A percentile compares a stretch with the other conserved stretches of the same genome.
Evolutionary conservation across 306 rosid species (phyloP).

Genomic region (Vigna hirtella): DNA sequence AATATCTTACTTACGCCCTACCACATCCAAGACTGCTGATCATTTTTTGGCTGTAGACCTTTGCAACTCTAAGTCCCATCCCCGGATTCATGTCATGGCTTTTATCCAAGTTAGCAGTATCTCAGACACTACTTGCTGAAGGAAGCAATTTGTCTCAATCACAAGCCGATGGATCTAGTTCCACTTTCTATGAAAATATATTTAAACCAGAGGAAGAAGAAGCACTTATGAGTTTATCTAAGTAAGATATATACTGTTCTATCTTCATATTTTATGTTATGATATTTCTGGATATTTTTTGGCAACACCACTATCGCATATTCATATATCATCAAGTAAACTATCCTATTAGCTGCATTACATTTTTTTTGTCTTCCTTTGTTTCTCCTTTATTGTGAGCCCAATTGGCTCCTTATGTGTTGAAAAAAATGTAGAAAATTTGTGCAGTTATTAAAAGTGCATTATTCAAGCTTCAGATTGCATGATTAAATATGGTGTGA

Average conservation of each 20-base stretch:
- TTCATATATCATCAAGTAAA: conserved; percentile 29
- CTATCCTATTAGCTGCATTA: conserved; percentile 17
- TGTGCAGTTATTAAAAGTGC: neutral
- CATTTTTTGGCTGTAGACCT: conserved; percentile 59
- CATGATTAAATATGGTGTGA: neutral
- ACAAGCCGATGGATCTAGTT: conserved; percentile 56
- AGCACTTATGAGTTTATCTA: conserved; percentile 65
- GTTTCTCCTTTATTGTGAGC: neutral
- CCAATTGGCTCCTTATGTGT: conserved; percentile 8
- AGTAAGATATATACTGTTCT: conserved; percentile 52
- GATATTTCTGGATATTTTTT: conserved; percentile 30
- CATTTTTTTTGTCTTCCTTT: neutral
- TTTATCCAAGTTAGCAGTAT: conserved; percentile 83
- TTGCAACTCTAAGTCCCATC: conserved; percentile 96
- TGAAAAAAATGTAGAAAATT: conserved; percentile 18
- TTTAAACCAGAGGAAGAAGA: conserved; percentile 82
- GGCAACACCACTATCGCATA: conserved; percentile 7
- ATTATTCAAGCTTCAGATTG: neutral
- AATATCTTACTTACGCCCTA: conserved; percentile 2
- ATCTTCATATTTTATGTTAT: conserved; percentile 32
- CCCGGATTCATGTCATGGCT: conserved; percentile 97
- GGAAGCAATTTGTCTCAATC: conserved; percentile 52
- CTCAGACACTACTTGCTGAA: conserved; percentile 66
- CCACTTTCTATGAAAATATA: conserved; percentile 80
- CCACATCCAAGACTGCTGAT: conserved; percentile 33